phyloP scores from a whole-genome alignment of 169 alveolate genomes.

The Babesia bigemina region DNA sequence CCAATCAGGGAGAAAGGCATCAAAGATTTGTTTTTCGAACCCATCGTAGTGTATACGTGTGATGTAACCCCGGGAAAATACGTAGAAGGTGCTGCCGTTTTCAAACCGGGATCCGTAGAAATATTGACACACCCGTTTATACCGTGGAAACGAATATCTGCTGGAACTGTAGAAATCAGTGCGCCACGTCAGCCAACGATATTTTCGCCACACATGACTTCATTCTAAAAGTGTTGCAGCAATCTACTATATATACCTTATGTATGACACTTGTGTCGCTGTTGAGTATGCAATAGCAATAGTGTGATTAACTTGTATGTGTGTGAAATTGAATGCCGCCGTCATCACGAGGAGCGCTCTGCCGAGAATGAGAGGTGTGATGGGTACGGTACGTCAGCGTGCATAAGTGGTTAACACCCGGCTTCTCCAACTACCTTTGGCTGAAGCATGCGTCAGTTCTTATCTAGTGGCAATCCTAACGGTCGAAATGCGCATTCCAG shows the following conservation, averaged over 20 bases:
- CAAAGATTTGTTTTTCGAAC: slow-evolving; percentile 21
- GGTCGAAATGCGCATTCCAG: slow-evolving; percentile 7
- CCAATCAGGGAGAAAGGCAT: slow-evolving; percentile 17
- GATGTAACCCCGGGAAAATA: slow-evolving; percentile 41
- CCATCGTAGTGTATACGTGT: slow-evolving; percentile 41
- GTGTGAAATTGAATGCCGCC: no score
- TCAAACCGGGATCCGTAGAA: slow-evolving; percentile 28
- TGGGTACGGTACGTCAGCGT: no score
- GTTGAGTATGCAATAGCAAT: no score
- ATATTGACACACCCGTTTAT: slow-evolving; percentile 44
- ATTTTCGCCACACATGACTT: background rate
- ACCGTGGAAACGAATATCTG: slow-evolving; percentile 38
- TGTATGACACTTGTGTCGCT: no score
- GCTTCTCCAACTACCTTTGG: no score
- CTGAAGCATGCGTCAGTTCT: no score
- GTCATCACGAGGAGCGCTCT: no score
- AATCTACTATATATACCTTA: no score
- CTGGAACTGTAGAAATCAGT: slow-evolving; percentile 27
- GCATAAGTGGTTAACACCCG: no score
- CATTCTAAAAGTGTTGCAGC: no score
- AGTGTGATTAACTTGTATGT: no score
- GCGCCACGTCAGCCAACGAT: slow-evolving; percentile 31
- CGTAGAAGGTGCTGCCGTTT: slow-evolving; percentile 28
- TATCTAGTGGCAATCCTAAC: background rate
- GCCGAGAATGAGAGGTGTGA: no score